Conservation (phyloP, 371 early-diverging fungal species). For the Nematocida ironsii region DNA sequence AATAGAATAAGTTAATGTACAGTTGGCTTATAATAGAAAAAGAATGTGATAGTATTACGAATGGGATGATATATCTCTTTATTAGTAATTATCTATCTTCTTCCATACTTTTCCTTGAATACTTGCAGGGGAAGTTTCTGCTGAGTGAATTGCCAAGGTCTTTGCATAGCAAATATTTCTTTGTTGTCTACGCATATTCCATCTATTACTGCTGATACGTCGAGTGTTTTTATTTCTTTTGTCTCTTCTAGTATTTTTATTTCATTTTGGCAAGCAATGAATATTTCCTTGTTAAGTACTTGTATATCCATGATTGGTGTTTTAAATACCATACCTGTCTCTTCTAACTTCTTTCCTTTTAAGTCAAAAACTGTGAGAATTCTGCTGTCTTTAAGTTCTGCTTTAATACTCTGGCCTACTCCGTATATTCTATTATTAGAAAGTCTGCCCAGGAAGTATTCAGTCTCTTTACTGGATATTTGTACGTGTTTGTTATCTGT, state of each 20-base stretch:
- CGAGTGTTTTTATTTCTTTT: not conserved
- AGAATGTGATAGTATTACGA: too few relatives aligned
- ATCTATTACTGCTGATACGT: not conserved
- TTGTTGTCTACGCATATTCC: not conserved
- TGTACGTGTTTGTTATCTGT: not conserved
- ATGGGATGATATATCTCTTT: not conserved
- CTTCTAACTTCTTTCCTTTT: not conserved
- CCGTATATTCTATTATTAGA: not conserved
- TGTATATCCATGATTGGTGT: not conserved
- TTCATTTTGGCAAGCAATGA: not conserved
- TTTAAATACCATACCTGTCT: not conserved
- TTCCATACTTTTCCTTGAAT: slow-evolving; percentile 46
- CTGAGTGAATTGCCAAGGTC: slow-evolving; percentile 27
- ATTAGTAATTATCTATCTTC: slow-evolving; percentile 26
- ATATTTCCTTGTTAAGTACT: not conserved
- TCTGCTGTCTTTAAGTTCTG: slow-evolving; percentile 5
- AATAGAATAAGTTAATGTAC: too few relatives aligned
- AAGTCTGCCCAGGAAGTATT: not conserved
- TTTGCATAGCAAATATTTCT: slow-evolving; percentile 12
- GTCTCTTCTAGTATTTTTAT: not conserved
- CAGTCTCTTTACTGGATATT: not conserved
- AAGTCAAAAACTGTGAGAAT: not conserved
- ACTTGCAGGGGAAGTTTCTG: slow-evolving; percentile 50
- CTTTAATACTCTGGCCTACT: not conserved
- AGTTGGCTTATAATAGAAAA: too few relatives aligned